Conservation (phyloP, 2,329 filamentous ascomycete species). For the Diaporthe velutina region DNA sequence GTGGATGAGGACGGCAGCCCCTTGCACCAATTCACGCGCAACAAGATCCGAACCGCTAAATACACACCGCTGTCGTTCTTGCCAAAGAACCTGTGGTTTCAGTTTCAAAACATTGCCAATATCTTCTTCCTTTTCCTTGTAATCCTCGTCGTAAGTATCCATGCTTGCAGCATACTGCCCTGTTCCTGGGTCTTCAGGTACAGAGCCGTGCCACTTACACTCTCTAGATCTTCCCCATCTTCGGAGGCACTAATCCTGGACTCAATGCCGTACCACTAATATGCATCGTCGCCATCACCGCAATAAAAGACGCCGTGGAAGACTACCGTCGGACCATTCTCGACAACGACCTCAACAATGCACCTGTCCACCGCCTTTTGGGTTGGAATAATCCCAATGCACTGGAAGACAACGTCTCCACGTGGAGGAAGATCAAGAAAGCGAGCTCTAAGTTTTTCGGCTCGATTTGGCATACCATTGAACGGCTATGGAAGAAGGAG, state of each 20-base stretch:
- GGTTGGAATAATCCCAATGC: constrained; percentile 96
- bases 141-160: constrained; percentile 84
- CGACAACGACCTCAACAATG: constrained; percentile 96
- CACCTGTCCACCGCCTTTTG: constrained; percentile 88
- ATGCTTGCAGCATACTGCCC: constrained; percentile 18
- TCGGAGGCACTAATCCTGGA: constrained; percentile 90
- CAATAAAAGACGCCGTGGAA: constrained; percentile 94
- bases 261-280: constrained; percentile 93
- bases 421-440: constrained; percentile 94
- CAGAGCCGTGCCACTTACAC: constrained; percentile 42
- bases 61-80: constrained; percentile 96
- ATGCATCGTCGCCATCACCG: constrained; percentile 88
- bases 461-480: constrained; percentile 63
- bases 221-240: constrained; percentile 91
- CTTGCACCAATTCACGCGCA: constrained; percentile 78
- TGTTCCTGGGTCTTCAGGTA: neutral
- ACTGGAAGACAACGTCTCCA: constrained; percentile 84
- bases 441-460: constrained; percentile 75
- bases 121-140: constrained; percentile 98
- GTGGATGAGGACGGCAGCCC: constrained; percentile 87
- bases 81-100: constrained; percentile 96
- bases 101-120: constrained; percentile 99
- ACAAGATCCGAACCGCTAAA: constrained; percentile 98
- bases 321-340: constrained; percentile 93
- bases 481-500: constrained; percentile 62